Evolutionary conservation across 2,329 filamentous ascomycete species (phyloP).

Genomic region (Penicillium sumatraense): DNA sequence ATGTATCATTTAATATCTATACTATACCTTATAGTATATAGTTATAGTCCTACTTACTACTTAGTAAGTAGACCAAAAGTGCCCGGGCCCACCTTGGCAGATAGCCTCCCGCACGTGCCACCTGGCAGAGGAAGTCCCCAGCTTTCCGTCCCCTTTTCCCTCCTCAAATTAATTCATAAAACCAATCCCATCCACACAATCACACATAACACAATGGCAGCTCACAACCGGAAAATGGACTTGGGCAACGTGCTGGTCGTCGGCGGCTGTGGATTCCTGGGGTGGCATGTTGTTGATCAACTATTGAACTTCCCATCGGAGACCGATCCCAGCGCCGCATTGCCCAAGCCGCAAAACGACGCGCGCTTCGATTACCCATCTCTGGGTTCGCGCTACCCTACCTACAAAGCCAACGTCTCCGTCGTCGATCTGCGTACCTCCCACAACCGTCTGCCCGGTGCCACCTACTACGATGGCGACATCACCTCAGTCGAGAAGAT

Average conservation of each 20-base stretch:
- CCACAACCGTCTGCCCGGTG: slow-evolving; percentile 66
- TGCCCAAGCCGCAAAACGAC: slow-evolving; percentile 41
- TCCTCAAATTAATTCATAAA: background rate
- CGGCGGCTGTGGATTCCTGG: slow-evolving; percentile 83
- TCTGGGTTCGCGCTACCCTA: slow-evolving; percentile 46
- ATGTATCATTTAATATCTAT: too few relatives aligned
- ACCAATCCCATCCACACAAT: too few relatives aligned
- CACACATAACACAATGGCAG: slow-evolving; percentile 30
- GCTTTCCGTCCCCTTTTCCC: slow-evolving; percentile 28
- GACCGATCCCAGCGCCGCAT: slow-evolving; percentile 42
- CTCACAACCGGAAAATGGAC: slow-evolving; percentile 39
- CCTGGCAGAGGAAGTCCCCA: background rate
- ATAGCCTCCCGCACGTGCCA: background rate
- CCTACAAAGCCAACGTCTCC: slow-evolving; percentile 59
- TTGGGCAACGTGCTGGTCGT: slow-evolving; percentile 77
- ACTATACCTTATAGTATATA: too few relatives aligned
- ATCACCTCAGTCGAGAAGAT: slow-evolving; percentile 71
- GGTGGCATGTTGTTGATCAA: slow-evolving; percentile 78
- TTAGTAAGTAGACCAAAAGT: too few relatives aligned
- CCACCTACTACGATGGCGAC: slow-evolving; percentile 75
- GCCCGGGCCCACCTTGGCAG: background rate
- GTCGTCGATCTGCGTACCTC: slow-evolving; percentile 75
- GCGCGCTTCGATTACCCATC: slow-evolving; percentile 43
- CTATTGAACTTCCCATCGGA: slow-evolving; percentile 65
- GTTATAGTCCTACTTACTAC: too few relatives aligned